Base-by-base conservation (phyloP, 148 eudicot genomes). In the Rhododendron simsii region DNA sequence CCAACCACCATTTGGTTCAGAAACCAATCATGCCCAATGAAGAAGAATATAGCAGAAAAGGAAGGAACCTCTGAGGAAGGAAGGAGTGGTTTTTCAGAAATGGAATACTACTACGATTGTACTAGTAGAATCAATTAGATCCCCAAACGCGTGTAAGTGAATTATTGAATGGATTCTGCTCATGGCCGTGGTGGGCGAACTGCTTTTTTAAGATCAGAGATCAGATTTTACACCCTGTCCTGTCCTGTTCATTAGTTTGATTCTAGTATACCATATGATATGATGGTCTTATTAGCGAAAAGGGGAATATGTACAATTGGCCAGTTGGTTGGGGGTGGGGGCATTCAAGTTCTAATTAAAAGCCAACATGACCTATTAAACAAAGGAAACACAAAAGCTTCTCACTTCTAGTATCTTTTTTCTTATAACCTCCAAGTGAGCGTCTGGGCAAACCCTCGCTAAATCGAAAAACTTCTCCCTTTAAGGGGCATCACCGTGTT, bases 131-230 rank as follows among this genome's bases (percentile, higher is more conserved):
- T 1, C 11, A 47, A 47, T 7, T 47, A 47, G 48, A 65, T 57
- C 74, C n/a, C 59, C 48, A 79, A 79, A 75, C 83, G 83, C 83
- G 78, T 79, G 37, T 35, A 57, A 21, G 3, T 55, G 71, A 57
- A 81, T 55, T 55, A 57, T 33, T 81, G 69, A 81, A 81, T 9
- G 35, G 69, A 57, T 53, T 57, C 16, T 81, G 1, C 14, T 33
- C 47, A 16, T 81, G 67, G 16, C 71, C 6, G 2, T 37, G 50
- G 30, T 11, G 47, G 71, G n/a, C 63, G 71, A 55, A 81, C 69
- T 33, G 69, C n/a, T 33, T 81, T 37, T 57, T 11, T 11, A 9
- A 51, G 18, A 55, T 4, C 61, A 2, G 50, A 2, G 50, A 48
- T 33, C 37, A 33, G 44, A 30, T 57, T 59, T 81, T n/a, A 18